These are phyloP conservation scores for Cladophialophora bantiana DNA, from an alignment of 2,329 filamentous ascomycete genomes.

Conservation along the genomic window DNA sequence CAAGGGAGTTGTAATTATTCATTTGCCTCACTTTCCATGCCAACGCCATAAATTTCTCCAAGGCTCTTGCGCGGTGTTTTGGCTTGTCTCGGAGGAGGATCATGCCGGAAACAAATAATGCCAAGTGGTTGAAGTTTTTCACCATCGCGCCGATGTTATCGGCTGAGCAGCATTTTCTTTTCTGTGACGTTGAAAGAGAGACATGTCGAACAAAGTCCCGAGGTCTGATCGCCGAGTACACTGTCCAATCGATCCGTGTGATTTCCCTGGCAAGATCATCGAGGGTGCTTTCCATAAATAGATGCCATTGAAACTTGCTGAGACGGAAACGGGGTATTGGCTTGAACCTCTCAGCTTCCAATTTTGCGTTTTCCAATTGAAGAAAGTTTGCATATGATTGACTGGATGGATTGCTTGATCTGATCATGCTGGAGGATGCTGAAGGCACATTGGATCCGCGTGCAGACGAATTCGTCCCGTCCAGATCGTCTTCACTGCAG, in stretches of 20 bases:
- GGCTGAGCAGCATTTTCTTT: constrained; percentile 59
- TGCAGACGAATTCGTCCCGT: constrained; percentile 46
- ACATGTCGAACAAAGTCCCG: constrained; percentile 93
- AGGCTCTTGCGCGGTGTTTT: constrained; percentile 87
- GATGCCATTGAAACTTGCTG: constrained; percentile 86
- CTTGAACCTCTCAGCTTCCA: constrained; percentile 74
- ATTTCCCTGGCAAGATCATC: constrained; percentile 89
- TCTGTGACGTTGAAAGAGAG: constrained; percentile 73
- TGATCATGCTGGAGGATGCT: constrained; percentile 49
- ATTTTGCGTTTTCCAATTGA: constrained; percentile 78
- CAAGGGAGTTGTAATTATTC: constrained; percentile 96
- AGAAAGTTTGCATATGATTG: constrained; percentile 52
- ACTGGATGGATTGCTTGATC: constrained; percentile 49
- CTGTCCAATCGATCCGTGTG: constrained; percentile 95
- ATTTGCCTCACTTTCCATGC: constrained; percentile 82
- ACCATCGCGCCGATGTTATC: constrained; percentile 95
- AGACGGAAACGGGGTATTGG: constrained; percentile 73
- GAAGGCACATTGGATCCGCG: constrained; percentile 51
- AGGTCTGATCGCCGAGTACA: constrained; percentile 93
- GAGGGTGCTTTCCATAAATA: constrained; percentile 84
- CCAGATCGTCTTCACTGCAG: constrained; percentile 32
- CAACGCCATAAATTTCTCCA: constrained; percentile 96
- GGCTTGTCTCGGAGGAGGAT: constrained; percentile 91
- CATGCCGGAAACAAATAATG: constrained; percentile 82
- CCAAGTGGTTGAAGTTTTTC: constrained; percentile 85